Conservation (phyloP, 2,329 filamentous ascomycete genomes). For the Colletotrichum neosansevieriae region DNA sequence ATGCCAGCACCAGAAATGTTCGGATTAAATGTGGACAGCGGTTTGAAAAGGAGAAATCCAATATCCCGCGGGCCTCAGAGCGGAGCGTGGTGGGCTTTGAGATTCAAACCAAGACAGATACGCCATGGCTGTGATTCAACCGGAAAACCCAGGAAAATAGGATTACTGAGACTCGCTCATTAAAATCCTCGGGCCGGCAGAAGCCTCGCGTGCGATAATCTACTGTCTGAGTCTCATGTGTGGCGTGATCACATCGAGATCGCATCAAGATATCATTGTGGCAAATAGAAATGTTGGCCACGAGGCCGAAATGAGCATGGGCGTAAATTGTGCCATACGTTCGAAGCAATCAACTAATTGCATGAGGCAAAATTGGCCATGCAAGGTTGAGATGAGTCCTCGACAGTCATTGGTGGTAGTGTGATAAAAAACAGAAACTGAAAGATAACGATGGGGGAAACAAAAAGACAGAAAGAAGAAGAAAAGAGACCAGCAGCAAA, state of each 20-base stretch:
- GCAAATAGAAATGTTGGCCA: background rate
- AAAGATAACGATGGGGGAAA: too few species aligned
- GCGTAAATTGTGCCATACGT: background rate
- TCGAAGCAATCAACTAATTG: too few species aligned
- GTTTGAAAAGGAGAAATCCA: background rate
- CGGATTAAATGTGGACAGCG: background rate
- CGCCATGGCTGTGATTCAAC: slow-evolving; percentile 24
- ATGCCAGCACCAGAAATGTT: background rate
- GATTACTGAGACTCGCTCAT: slow-evolving; percentile 29
- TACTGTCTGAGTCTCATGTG: background rate
- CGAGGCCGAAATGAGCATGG: background rate
- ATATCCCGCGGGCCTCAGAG: too few species aligned
- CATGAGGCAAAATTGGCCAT: too few species aligned
- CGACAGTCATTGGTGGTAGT: too few species aligned
- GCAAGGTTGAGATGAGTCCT: too few species aligned
- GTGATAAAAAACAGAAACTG: too few species aligned
- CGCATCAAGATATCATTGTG: background rate
- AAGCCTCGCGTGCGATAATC: background rate
- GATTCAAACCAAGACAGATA: slow-evolving; percentile 14
- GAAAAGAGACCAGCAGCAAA: background rate
- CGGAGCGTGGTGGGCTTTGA: background rate
- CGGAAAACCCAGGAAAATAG: slow-evolving; percentile 26
- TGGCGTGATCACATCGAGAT: slow-evolving; percentile 2
- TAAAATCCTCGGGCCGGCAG: slow-evolving; percentile 19
- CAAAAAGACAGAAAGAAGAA: background rate